A percentile compares a stretch with the other conserved stretches of the same genome.
Conservation (phyloP, 371 early-diverging fungal species). For the Rhizopus delemar region DNA sequence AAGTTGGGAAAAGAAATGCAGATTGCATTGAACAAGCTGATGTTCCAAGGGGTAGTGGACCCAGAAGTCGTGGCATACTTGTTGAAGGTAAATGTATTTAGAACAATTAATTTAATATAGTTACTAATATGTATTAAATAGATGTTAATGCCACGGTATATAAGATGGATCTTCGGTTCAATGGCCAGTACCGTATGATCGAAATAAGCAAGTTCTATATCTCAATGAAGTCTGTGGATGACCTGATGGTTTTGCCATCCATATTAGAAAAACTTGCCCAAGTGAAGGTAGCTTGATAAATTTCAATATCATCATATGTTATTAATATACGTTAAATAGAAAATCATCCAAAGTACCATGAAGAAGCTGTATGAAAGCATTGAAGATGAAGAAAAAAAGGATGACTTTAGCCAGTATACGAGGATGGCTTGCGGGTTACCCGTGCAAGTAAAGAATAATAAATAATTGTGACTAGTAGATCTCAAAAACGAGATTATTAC, state of each 20-base stretch:
- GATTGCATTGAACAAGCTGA: conserved; percentile 12
- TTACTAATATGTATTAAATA: not conserved
- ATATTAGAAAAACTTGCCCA: conserved; percentile 6
- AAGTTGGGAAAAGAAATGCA: conserved; percentile 18
- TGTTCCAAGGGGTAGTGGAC: conserved; percentile 5
- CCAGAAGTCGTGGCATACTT: conserved; percentile 15
- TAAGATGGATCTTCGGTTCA: conserved; percentile 7
- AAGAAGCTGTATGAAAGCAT: conserved; percentile 2
- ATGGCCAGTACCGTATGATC: not conserved
- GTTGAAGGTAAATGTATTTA: not conserved
- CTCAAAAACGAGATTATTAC: too few relatives aligned
- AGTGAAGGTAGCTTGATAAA: not conserved
- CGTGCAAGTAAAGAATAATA: not conserved
- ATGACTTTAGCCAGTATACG: not conserved
- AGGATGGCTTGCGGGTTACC: conserved; percentile 2
- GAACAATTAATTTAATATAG: too few relatives aligned
- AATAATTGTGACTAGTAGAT: not conserved
- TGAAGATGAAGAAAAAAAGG: conserved; percentile 1
- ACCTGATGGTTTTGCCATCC: conserved; percentile 3
- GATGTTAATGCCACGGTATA: not conserved
- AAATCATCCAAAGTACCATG: not conserved
- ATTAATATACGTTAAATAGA: not conserved
- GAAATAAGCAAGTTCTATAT: not conserved
- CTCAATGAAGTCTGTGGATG: not conserved
- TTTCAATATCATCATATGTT: conserved; percentile 1